phyloP scores from a whole-genome alignment of 2,329 filamentous ascomycete genomes.

The Graphium sp. region DNA sequence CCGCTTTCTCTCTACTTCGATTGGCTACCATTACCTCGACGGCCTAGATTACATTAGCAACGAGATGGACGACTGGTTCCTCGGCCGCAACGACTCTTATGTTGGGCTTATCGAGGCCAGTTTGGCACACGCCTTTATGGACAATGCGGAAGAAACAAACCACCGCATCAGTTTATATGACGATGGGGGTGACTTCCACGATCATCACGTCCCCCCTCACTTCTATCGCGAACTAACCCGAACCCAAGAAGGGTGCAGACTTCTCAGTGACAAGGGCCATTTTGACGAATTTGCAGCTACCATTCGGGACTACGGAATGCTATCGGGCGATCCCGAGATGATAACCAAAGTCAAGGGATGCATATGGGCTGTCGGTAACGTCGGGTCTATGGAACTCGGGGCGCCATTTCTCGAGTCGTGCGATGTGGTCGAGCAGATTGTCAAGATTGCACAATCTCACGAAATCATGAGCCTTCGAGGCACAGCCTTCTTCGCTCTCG shows the following conservation, averaged over 20 bases:
- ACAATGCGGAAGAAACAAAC: conserved; percentile 40
- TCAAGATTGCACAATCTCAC: conserved; percentile 74
- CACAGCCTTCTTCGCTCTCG: conserved; percentile 91
- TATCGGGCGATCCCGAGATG: conserved; percentile 68
- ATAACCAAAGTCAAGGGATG: conserved; percentile 93
- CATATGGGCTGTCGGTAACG: conserved; percentile 94
- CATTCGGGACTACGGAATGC: conserved; percentile 74
- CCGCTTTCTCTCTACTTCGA: conserved; percentile 86
- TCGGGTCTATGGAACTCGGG: conserved; percentile 94
- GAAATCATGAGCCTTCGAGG: conserved; percentile 86
- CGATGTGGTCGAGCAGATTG: conserved; percentile 74
- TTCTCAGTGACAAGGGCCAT: conserved; percentile 84
- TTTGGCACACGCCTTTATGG: conserved; percentile 68
- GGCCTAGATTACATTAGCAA: conserved; percentile 97
- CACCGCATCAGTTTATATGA: conserved; percentile 41
- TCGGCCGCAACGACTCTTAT: conserved; percentile 93
- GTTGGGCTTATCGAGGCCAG: conserved; percentile 92
- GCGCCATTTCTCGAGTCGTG: conserved; percentile 84
- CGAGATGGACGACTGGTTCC: conserved; percentile 99
- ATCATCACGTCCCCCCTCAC: conserved; percentile 72
- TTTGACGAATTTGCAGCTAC: conserved; percentile 86
- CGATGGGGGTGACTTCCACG: conserved; percentile 31
- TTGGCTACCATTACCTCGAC: conserved; percentile 94
- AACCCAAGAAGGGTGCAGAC: conserved; percentile 78
- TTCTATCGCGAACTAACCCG: conserved; percentile 93